Evolutionary conservation across 257 asterid species (phyloP).

Genomic region (Perilla frutescens): DNA sequence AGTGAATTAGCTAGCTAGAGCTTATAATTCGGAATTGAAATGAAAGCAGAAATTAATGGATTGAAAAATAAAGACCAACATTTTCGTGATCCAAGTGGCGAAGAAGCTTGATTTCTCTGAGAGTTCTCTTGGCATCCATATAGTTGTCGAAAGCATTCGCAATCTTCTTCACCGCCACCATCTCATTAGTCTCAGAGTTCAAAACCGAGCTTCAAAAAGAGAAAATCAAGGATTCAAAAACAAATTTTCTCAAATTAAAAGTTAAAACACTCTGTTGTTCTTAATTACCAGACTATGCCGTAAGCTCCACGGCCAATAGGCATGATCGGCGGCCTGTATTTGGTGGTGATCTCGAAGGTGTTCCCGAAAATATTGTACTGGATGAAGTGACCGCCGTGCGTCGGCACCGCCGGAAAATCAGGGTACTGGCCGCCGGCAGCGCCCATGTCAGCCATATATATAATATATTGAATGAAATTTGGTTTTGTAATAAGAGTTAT

Average conservation of each 20-base stretch:
- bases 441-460: slow-evolving; percentile 56
- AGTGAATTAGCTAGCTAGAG: not conserved
- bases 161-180: slow-evolving; percentile 96
- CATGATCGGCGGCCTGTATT: slow-evolving; percentile 88
- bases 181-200: slow-evolving; percentile 88
- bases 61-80: slow-evolving; percentile 43
- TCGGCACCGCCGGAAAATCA: slow-evolving; percentile 69
- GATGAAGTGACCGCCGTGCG: slow-evolving; percentile 77
- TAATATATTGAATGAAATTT: not conserved
- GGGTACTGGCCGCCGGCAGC: slow-evolving; percentile 63
- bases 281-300: slow-evolving; percentile 86
- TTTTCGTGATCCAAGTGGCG: slow-evolving; percentile 97
- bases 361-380: slow-evolving; percentile 81
- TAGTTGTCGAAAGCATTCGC: slow-evolving; percentile 90
- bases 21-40: no score
- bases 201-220: slow-evolving; percentile 67
- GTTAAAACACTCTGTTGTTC: not conserved
- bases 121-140: slow-evolving; percentile 94
- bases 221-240: not conserved
- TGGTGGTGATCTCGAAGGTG: slow-evolving; percentile 73
- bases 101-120: slow-evolving; percentile 95
- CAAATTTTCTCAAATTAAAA: not conserved
- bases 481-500: not conserved
- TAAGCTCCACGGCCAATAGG: slow-evolving; percentile 99
- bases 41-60: not conserved